Evolutionary conservation across 805 yeast genomes (phyloP).

Genomic region (Metschnikowia hibisci): DNA sequence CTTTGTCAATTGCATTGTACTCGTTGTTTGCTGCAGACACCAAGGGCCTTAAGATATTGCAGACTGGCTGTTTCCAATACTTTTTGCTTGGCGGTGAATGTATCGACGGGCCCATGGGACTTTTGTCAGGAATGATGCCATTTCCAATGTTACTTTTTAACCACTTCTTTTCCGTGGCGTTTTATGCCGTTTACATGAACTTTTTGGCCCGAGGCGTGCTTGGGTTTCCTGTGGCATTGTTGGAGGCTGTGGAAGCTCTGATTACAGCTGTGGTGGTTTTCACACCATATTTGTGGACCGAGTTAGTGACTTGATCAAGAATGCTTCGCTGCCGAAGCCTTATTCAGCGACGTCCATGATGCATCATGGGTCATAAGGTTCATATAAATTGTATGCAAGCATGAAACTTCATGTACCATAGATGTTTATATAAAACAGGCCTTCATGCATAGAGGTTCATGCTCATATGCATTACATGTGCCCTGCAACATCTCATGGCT

Average conservation of each 20-base stretch:
- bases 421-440: too few species aligned
- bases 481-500: too few species aligned
- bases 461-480: too few species aligned
- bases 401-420: too few species aligned
- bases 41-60: conserved; percentile 61
- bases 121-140: conserved; percentile 78
- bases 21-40: conserved; percentile 85
- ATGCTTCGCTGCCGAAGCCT: not conserved
- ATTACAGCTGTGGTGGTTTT: conserved; percentile 74
- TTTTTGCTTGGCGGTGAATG: conserved; percentile 82
- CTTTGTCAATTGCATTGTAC: conserved; percentile 85
- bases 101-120: conserved; percentile 72
- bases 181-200: conserved; percentile 73
- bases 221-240: conserved; percentile 66
- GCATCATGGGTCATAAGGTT: not conserved
- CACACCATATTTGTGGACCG: conserved; percentile 68
- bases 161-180: conserved; percentile 89
- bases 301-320: conserved; percentile 25
- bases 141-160: conserved; percentile 69
- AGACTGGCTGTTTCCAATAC: conserved; percentile 84
- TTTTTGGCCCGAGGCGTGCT: conserved; percentile 58
- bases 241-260: conserved; percentile 64
- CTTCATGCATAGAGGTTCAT: too few species aligned
- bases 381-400: too few species aligned
- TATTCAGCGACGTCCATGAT: not conserved